Evolutionary conservation across 345 rosid species (phyloP), one percentile per base, ranked within the genome.

Genomic region (Hypericum perforatum): DNA sequence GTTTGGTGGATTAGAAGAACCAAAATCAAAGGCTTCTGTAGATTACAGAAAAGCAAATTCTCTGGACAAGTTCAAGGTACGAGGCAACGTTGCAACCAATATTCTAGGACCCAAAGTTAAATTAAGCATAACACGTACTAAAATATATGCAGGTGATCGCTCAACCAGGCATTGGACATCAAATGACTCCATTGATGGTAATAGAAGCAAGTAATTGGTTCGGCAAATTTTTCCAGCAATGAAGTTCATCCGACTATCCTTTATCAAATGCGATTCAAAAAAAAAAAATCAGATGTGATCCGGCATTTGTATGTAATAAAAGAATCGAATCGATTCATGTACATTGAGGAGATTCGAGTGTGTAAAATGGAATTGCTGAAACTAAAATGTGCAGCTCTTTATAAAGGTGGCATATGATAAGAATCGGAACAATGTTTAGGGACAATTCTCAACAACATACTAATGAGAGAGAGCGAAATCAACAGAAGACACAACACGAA

Each of bases 201-300:
- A 82, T 74, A 68, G 76, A 79, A 72, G 75, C 95, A 8, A 79
- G 92, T 48, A 81, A 79, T 46, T 87, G 89, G 91, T 71, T 90
- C 43, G 95, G 84, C 68, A 74, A 49, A 50, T 74, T 70, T 65
- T 76, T 83, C 5, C 70, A 74, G 76, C 10, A 61, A 50, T 66
- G 36, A 70, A 12, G 32, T 14, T 22, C 6, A 16, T 43, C 9
- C 9, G 37, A 14, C 39, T 1, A 9, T n/a, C 10, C 16, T 22
- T 22, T 22, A 22, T 4, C 32, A 22, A 22, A 22, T 22, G 32
- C 32, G 4, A 22, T 22, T 22, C 32, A 22, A 4, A 22, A n/a
- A n/a, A n/a, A n/a, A n/a, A n/a, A n/a, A n/a, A n/a, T n/a, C 32
- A 22, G 32, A 22, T 22, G 1, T 1, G 32, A 22, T 22, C 1